Evolutionary conservation across 768 basidiomycete species (phyloP).

Genomic region (Termitomyces bulborhizus): DNA sequence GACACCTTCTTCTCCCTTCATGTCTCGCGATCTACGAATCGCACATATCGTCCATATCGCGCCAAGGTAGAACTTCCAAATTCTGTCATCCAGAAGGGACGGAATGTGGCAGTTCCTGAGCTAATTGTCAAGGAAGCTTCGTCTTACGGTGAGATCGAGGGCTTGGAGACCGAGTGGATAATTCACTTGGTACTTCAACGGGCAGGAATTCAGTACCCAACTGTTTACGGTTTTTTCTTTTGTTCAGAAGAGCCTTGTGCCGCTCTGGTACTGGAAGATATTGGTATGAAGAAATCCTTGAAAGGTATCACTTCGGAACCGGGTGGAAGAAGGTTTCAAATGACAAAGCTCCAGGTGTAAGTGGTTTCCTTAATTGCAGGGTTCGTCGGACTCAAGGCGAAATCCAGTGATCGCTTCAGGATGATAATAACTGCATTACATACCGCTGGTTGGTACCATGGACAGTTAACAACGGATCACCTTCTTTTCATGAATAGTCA

Average conservation of each 20-base stretch:
- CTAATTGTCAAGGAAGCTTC: too few species aligned
- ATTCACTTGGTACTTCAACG: too few species aligned
- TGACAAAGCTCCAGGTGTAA: neutral
- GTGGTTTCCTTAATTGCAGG: neutral
- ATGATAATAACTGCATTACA: too few species aligned
- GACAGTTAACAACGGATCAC: neutral
- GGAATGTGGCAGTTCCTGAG: too few species aligned
- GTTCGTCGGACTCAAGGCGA: neutral
- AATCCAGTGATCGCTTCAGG: neutral
- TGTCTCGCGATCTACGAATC: neutral
- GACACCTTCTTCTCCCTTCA: too few species aligned
- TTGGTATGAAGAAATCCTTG: neutral
- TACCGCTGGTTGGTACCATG: neutral
- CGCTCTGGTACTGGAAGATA: conserved; percentile 6
- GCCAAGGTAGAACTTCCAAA: neutral
- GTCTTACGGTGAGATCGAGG: too few species aligned
- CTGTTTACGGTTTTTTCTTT: too few species aligned
- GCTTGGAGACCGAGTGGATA: too few species aligned
- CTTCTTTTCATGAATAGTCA: neutral
- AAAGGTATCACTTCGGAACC: neutral
- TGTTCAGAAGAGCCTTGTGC: too few species aligned
- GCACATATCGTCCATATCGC: neutral
- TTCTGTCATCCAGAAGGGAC: too few species aligned
- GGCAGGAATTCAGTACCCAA: too few species aligned
- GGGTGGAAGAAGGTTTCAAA: too few species aligned